Base-by-base conservation (phyloP, 1,284 basidiomycete species). In the Rhodotorula sp. region DNA sequence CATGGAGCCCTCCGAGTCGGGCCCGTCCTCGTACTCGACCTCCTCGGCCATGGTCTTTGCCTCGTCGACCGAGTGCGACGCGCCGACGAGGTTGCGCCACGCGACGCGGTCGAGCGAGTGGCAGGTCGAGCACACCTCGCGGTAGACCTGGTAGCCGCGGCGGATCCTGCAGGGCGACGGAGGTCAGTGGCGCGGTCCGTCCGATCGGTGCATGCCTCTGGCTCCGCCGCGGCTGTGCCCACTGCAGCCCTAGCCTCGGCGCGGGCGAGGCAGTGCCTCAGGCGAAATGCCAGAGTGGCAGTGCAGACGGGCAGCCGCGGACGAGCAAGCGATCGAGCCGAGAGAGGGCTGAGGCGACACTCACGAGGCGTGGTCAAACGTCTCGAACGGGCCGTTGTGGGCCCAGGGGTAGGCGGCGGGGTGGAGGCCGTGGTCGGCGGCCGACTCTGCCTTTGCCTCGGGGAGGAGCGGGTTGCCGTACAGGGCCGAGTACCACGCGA, bases 21-120 rank as follows among this genome's bases (percentile, higher is more conserved):
- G 97, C 66, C 97, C 97, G 81, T 99, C 97, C 79, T 89, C 87
- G 84, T 99, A 99, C 84, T 99, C 97, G 73, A 96, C 86, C 81
- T 96, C 94, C 84, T 96, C 95, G 49, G 97, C 96, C 90, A 99
- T 89, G 14, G 86, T 86, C 83, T 93, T 93, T 75, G 86, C 87
- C 84, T 99, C 96, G 78, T 96, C 92, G 63, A 87, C 96, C 74
- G 91, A 93, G 85, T 99, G 97, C 52, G 94, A 97, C 70, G 97
- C 93, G 81, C 94, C 97, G 78, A 99, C 97, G 72, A 99, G 86
- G 85, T 99, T 99, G 81, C 97, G 92, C 97, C 97, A 99, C 74
- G 97, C 97, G 81, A 99, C 95, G 79, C 97, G 93, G 86, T 99
- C 93, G 72, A 99, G 89, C 60, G 97, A 99, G 84, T 99, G 97